Evolutionary conservation across 352 stramenopile species (phyloP), one percentile per base, ranked within the genome.

Genomic region (Phytophthora idaei): DNA sequence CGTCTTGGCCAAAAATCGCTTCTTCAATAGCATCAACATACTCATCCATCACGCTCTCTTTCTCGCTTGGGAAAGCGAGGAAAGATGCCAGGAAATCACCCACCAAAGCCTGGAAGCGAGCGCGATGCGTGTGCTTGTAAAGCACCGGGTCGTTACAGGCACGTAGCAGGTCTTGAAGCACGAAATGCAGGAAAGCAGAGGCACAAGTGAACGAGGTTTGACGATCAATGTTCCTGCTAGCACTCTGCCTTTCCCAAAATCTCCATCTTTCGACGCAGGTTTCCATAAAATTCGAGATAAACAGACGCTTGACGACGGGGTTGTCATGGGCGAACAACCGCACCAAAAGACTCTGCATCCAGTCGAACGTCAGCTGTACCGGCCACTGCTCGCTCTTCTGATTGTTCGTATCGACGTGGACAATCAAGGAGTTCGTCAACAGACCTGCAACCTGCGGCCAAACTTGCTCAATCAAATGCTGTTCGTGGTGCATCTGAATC

Each of bases 401-500:
- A 4, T 32, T n/a, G 10, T 49, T 44, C 12, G 17, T 34, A 8
- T 59, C 36, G 1, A 17, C 14, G 2, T 50, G 11, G 4, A 77
- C 61, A 15, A 88, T 51, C 15, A 90, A 69, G 27, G 76, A 75
- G 6, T 52, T 69, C 17, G 77, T 53, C 25, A 95, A 69, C 15
- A 95, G 45, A 6, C 67, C 53, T 11, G 77, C 77, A 25, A 95
- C 79, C 25, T 93, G 86, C 9, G 85, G 77, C 87, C 87, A 95
- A 17, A 94, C 87, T 53, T 95, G 85, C 56, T 94, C 87, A 58
- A 95, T 78, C 25, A 95, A 44, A 49, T 95, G 87, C 56, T 87
- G 85, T 51, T 94, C 83, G 37, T 95, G 85, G 46, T 95, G 85
- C 69, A 92, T 86, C 56, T 94, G 84, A 39, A 95, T 90, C 11